Evolutionary conservation across 495 filamentous ascomycete genomes (phyloP).

Genomic region (Rostrohypoxylon terebratum): DNA sequence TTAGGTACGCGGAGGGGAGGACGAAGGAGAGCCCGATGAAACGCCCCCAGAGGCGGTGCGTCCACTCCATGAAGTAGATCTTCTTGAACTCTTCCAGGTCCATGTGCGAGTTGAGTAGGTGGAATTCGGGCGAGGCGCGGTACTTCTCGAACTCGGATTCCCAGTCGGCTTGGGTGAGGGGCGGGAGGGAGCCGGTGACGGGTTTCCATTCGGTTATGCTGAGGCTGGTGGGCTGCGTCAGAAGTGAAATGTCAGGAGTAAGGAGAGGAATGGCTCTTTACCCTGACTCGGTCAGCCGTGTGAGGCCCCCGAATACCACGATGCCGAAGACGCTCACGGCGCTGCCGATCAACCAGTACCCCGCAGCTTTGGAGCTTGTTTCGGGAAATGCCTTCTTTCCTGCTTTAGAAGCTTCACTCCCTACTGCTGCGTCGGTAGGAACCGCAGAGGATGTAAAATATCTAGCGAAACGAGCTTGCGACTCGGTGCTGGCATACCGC

Average conservation of each 20-base stretch:
- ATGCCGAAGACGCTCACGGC: slow-evolving; percentile 95
- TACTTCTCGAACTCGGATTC: slow-evolving; percentile 93
- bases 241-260: background rate
- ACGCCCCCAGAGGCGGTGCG: slow-evolving; percentile 94
- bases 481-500: slow-evolving; percentile 38
- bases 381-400: slow-evolving; percentile 69
- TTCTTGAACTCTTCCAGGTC: slow-evolving; percentile 91
- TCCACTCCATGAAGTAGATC: slow-evolving; percentile 99
- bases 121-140: slow-evolving; percentile 88
- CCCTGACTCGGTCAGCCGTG: slow-evolving; percentile 95
- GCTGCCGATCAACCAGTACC: slow-evolving; percentile 92
- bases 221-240: slow-evolving; percentile 65
- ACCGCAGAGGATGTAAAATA: slow-evolving; percentile 58
- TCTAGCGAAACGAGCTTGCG: slow-evolving; percentile 40
- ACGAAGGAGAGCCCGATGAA: slow-evolving; percentile 91
- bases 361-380: slow-evolving; percentile 77
- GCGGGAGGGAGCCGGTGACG: slow-evolving; percentile 92
- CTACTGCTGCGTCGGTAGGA: slow-evolving; percentile 25
- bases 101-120: slow-evolving; percentile 91
- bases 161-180: slow-evolving; percentile 81
- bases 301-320: slow-evolving; percentile 94
- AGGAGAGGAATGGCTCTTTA: too few species aligned
- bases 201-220: slow-evolving; percentile 99
- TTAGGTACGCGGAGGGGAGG: slow-evolving; percentile 87
- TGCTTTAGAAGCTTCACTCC: background rate